These are phyloP conservation scores for Castanea sativa DNA, from an alignment of 306 rosid genomes.

Conservation along the genomic window DNA sequence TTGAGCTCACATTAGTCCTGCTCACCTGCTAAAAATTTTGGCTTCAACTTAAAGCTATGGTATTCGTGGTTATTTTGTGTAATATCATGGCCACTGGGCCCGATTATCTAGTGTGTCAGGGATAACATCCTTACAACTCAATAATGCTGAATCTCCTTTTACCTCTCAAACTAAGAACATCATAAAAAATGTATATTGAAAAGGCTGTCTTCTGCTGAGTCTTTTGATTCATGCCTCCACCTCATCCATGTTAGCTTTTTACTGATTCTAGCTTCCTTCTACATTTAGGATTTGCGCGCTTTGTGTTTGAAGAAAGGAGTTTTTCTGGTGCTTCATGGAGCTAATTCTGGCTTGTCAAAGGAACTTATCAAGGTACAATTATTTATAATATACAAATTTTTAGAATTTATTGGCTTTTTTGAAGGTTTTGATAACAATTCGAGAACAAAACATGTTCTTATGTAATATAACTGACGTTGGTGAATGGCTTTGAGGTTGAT, in stretches of 20 bases:
- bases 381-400: background rate
- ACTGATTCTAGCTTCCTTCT: conserved; percentile 28
- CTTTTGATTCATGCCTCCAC: background rate
- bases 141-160: background rate
- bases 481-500: conserved; percentile 15
- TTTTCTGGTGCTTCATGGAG: conserved; percentile 86
- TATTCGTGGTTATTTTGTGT: no score
- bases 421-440: background rate
- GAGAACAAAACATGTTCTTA: background rate
- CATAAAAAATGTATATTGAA: background rate
- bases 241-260: background rate
- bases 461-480: background rate
- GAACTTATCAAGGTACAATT: conserved; percentile 66
- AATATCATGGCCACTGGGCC: no score
- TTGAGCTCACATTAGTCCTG: background rate
- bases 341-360: conserved; percentile 66
- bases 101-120: background rate
- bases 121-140: background rate
- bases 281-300: conserved; percentile 57
- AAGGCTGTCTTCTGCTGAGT: background rate
- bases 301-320: conserved; percentile 70
- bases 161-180: background rate
- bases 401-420: background rate
- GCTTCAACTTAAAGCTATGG: background rate
- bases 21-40: background rate